A percentile compares a stretch with the other conserved stretches of the same genome.
These are phyloP conservation scores for Rhytidiadelphus loreus DNA, from an alignment of 225 moss, liverwort and hornwort genomes.

Conservation along the genomic window DNA sequence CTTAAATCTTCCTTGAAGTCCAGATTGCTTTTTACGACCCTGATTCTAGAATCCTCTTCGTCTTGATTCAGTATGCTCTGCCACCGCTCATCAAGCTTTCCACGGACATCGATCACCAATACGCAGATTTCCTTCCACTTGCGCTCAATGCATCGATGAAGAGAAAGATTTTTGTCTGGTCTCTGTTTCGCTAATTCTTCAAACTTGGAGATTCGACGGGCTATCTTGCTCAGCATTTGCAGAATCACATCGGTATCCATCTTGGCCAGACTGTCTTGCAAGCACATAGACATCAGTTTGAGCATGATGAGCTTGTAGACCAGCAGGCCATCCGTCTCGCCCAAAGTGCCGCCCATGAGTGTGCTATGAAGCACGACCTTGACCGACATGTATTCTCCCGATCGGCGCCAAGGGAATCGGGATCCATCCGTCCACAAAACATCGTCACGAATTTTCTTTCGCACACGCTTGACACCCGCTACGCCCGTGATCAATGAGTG, in stretches of 20 bases:
- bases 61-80: neutral
- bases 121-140: neutral
- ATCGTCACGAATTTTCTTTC: conserved; percentile 17
- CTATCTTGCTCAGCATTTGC: conserved; percentile 10
- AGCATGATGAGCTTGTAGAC: neutral
- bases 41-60: neutral
- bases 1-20: neutral
- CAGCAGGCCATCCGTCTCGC: neutral
- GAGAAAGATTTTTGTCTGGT: neutral
- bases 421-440: neutral
- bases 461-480: neutral
- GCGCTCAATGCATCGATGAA: neutral
- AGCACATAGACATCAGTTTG: neutral
- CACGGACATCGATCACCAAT: neutral
- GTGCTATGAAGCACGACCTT: conserved; percentile 14
- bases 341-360: neutral
- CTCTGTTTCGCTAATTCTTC: neutral
- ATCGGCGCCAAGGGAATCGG: conserved; percentile 6
- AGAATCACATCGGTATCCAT: conserved; percentile 2
- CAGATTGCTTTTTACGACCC: neutral
- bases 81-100: conserved; percentile 1
- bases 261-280: neutral
- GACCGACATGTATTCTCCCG: conserved; percentile 6
- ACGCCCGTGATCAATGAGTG: neutral
- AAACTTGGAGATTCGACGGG: conserved; percentile 8